Base-by-base conservation (phyloP, 352 stramenopile species). In the Phytophthora hibernalis region DNA sequence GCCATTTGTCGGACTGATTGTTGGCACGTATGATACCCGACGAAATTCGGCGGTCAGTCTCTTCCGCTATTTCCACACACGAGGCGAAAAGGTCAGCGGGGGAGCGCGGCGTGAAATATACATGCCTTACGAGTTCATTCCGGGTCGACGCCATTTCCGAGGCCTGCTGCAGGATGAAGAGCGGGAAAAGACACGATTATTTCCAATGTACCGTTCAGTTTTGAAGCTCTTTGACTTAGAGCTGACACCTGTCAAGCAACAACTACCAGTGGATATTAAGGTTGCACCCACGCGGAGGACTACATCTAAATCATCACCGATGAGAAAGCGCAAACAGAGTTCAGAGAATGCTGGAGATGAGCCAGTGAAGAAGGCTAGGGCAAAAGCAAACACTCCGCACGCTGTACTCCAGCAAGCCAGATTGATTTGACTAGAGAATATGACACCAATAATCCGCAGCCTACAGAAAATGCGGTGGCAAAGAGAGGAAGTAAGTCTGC, bases 1-100 rank as follows among this genome's bases (percentile, higher is more conserved):
- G 57, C 95, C 94, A 30, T 98, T 98, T 81, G 87, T 98, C 6
- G 96, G 95, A 6, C 70, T 98, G 1, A 98, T 98, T 61, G 87
- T 98, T 31, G 91, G 91, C 9, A 98, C 96, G 24, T 98, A 98
- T 69, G 95, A 98, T 59, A 82, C 84, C 38, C 84, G 85, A 40
- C 82, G 87, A 15, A 85, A 78, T 50, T 79, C 83, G 1, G 83
- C 86, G 5, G 79, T 92, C 13, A 89, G 86, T 56, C 68, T 96
- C 15, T 96, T 96, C 52, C 86, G 88, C 2, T 96, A 92, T 59
- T 96, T 96, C 44, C 85, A 96, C 53, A 88, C 87, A 1, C 74
- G 82, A 22, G 63, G 70, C 2, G 87, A 96, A 55, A 87, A 89
- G 56, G 80, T 91, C n/a, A 90, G 73, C 55, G 78, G 82, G 10